Evolutionary conservation across 345 rosid species (phyloP), one percentile per base, ranked within the genome.

Genomic region (Linum lewisii): DNA sequence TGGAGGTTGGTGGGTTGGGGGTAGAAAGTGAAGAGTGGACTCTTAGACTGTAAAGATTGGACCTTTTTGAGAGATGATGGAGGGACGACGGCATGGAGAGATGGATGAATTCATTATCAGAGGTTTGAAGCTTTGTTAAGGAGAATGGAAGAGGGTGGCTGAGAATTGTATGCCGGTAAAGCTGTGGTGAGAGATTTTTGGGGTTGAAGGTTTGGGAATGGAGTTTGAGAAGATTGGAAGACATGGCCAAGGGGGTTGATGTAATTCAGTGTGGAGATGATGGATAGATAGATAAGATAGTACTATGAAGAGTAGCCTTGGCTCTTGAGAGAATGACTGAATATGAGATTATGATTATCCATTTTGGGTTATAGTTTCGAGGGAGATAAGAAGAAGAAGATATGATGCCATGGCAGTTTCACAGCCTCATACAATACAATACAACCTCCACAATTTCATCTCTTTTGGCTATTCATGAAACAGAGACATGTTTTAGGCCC

Each of bases 1-100:
- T 88, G 62, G 96, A 75, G 18, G 66, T 44, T 7, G 92, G 88
- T 58, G 92, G 83, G 56, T 66, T 53, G 20, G 91, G 64, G 63
- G 82, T 64, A 62, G 94, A 77, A 18, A 74, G 61, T 36, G 77
- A 70, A 37, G 81, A 66, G 45, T 37, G 75, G 54, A 78, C 74
- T 55, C 76, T 64, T 0, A 63, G 59, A 37, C 69, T 23, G 58
- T 64, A 57, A 62, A 47, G 24, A 56, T 58, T 73, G 61, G 74
- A 64, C 58, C 70, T 72, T 34, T 19, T 49, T 59, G 49, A 22
- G 26, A 29, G 70, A 52, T 36, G 21, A 53, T 23, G n/a, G 65
- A 60, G 55, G 59, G 61, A 54, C 26, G 38, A 18, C 57, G 61
- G 29, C 24, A 53, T 57, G 65, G n/a, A 22, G 54, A 4, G 63